These are phyloP conservation scores for Posidonia australis DNA, from an alignment of 106 monocot genomes.

Conservation along the genomic window DNA sequence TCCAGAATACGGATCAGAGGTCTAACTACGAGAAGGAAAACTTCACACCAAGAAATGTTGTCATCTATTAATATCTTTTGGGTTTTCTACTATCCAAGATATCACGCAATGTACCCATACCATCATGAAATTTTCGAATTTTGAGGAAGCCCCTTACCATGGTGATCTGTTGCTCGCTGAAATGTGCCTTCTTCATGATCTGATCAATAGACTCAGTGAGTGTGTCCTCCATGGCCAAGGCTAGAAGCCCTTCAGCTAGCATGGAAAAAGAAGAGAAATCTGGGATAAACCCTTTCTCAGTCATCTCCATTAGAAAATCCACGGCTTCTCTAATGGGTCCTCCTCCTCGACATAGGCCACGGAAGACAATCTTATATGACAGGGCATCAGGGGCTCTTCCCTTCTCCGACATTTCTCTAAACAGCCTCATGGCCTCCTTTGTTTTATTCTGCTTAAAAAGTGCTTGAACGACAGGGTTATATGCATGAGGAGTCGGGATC, in stretches of 20 bases:
- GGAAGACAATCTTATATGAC: slow-evolving; percentile 74
- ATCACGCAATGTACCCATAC: slow-evolving; percentile 35
- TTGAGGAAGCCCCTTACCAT: slow-evolving; percentile 73
- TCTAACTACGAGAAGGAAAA: too few species aligned
- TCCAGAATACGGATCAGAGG: too few species aligned
- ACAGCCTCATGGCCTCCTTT: slow-evolving; percentile 63
- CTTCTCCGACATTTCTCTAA: slow-evolving; percentile 74
- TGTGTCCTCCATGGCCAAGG: slow-evolving; percentile 73
- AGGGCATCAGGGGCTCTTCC: slow-evolving; percentile 64
- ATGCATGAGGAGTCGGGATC: slow-evolving; percentile 62
- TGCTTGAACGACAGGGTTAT: slow-evolving; percentile 83
- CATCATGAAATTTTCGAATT: slow-evolving; percentile 69
- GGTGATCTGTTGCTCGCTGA: slow-evolving; percentile 31
- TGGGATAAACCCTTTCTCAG: slow-evolving; percentile 59
- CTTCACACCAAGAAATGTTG: too few species aligned
- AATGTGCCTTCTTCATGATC: slow-evolving; percentile 55
- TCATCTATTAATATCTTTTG: slow-evolving; percentile 3
- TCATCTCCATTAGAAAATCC: slow-evolving; percentile 74
- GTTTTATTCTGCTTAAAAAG: slow-evolving; percentile 72
- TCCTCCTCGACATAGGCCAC: slow-evolving; percentile 66
- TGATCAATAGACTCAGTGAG: slow-evolving; percentile 38
- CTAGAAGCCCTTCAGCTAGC: slow-evolving; percentile 71
- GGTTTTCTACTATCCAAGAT: slow-evolving; percentile 26
- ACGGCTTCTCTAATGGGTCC: slow-evolving; percentile 83
- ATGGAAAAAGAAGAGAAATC: slow-evolving; percentile 60